Base-by-base conservation (phyloP, 2,329 filamentous ascomycete genomes). In the Chaetomium sp. region DNA sequence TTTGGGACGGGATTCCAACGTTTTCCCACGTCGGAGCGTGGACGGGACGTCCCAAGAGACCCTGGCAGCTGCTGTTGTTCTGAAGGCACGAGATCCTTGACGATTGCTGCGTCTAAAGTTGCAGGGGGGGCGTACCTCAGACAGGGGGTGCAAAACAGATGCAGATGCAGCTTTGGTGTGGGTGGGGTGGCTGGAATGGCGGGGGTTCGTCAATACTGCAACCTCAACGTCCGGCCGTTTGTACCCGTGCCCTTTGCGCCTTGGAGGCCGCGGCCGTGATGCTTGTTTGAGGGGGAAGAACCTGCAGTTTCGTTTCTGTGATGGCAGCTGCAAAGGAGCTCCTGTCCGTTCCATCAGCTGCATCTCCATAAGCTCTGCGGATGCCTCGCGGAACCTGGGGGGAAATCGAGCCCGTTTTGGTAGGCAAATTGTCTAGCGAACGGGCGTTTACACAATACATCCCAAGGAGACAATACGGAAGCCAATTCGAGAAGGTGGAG, bases 191-290 rank as follows among this genome's bases (percentile, higher is more conserved):
- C 46, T 57, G 55, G 55, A 27, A 45, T 36, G n/a, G 55, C 55
- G 50, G 47, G 52, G 51, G 53, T 41, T 53, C 58, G 55, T 60
- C 59, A 59, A 60, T 59, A 58, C 48, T 55, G 60, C 50, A 59
- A 61, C 57, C 55, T 40, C 54, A 46, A 6, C 19, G 12, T 27
- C 48, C 37, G 52, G 37, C 49, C 40, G 40, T 45, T 46, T 49
- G 19, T 37, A 41, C n/a, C 8, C 34, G n/a, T 14, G 11, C 19
- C 19, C 19, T 27, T 27, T 27, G 19, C 19, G 19, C 19, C 19
- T 27, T 27, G 19, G 27, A 14, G 27, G 8, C n/a, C 52, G 45
- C n/a, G 54, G 37, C 37, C 9, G 41, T 34, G 35, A 14, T 7
- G 35, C 41, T 45, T 53, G 34, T 42, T 51, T 51, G 40, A 47